A percentile compares a stretch with the other conserved stretches of the same genome.
Conservation (phyloP, 1,284 basidiomycete species). For the Irpex sp. region DNA sequence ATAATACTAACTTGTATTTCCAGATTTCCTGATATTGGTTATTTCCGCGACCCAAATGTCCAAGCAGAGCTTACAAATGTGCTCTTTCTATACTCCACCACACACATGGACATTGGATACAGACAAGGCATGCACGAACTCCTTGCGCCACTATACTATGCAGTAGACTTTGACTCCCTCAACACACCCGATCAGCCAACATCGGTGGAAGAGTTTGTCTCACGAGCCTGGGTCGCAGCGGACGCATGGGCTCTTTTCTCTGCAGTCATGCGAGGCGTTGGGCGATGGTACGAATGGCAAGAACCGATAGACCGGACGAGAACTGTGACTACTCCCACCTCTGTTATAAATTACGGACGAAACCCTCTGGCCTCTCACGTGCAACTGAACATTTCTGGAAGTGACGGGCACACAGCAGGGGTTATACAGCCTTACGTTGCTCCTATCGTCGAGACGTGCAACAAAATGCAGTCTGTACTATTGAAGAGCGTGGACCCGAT, state of each 20-base stretch:
- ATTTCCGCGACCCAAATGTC: constrained; percentile 73
- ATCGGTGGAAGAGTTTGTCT: constrained; percentile 54
- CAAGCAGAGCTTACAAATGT: constrained; percentile 81
- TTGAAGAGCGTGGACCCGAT: constrained; percentile 80
- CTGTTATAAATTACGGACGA: constrained; percentile 10
- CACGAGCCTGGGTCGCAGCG: constrained; percentile 66
- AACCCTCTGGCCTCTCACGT: constrained; percentile 41
- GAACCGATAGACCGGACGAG: constrained; percentile 35
- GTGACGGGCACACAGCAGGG: constrained; percentile 26
- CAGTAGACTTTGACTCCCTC: constrained; percentile 78
- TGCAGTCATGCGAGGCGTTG: constrained; percentile 70
- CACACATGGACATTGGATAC: constrained; percentile 80
- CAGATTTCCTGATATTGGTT: constrained; percentile 86
- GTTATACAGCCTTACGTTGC: constrained; percentile 60
- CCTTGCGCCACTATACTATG: constrained; percentile 78
- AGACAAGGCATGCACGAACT: constrained; percentile 96
- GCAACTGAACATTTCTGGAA: constrained; percentile 37
- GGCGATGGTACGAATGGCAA: constrained; percentile 88
- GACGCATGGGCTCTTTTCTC: constrained; percentile 83
- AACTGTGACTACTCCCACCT: constrained; percentile 5
- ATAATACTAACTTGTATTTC: too few relatives aligned
- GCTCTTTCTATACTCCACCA: constrained; percentile 75
- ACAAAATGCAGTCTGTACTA: constrained; percentile 67
- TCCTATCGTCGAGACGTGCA: constrained; percentile 80
- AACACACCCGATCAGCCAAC: constrained; percentile 3